Evolutionary conservation across 2,329 filamentous ascomycete species (phyloP).

Genomic region (Ceratocystis colombiana): DNA sequence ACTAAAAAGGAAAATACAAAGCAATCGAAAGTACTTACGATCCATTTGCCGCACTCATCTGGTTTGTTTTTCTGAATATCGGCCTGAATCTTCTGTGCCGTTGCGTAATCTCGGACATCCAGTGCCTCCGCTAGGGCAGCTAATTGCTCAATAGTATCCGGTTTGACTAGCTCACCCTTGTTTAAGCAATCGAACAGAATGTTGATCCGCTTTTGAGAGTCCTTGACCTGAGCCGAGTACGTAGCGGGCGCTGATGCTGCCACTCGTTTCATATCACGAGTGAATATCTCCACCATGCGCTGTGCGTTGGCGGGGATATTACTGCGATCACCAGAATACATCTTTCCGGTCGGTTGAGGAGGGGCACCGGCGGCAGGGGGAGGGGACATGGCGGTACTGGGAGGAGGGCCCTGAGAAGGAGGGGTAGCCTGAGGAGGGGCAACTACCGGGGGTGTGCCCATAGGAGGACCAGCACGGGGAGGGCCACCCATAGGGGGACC

Average conservation of each 20-base stretch:
- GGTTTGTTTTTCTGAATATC: slow-evolving; percentile 68
- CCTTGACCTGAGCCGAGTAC: slow-evolving; percentile 80
- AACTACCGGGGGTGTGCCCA: slow-evolving; percentile 30
- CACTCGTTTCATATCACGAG: slow-evolving; percentile 76
- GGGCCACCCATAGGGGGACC: slow-evolving; percentile 31
- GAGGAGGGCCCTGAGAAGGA: slow-evolving; percentile 22
- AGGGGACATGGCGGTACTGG: slow-evolving; percentile 31
- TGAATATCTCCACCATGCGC: slow-evolving; percentile 71
- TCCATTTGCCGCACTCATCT: slow-evolving; percentile 76
- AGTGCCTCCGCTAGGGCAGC: slow-evolving; percentile 55
- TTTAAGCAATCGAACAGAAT: slow-evolving; percentile 96
- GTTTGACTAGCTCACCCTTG: slow-evolving; percentile 80
- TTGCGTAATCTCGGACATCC: slow-evolving; percentile 57
- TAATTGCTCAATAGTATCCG: slow-evolving; percentile 62
- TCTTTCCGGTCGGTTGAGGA: slow-evolving; percentile 42
- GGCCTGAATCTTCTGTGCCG: slow-evolving; percentile 57
- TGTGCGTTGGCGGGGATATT: slow-evolving; percentile 73
- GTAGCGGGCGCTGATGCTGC: slow-evolving; percentile 74
- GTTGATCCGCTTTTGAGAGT: slow-evolving; percentile 84
- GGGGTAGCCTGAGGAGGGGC: slow-evolving; percentile 15
- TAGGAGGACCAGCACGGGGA: slow-evolving; percentile 25
- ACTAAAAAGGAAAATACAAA: not conserved
- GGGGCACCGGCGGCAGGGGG: slow-evolving; percentile 39
- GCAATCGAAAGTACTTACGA: slow-evolving; percentile 49
- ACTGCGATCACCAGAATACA: slow-evolving; percentile 64